Evolutionary conservation across 129 eudicot genomes (phyloP), one percentile per base, ranked within the genome.

Genomic region (Chrysanthemum seticuspe): DNA sequence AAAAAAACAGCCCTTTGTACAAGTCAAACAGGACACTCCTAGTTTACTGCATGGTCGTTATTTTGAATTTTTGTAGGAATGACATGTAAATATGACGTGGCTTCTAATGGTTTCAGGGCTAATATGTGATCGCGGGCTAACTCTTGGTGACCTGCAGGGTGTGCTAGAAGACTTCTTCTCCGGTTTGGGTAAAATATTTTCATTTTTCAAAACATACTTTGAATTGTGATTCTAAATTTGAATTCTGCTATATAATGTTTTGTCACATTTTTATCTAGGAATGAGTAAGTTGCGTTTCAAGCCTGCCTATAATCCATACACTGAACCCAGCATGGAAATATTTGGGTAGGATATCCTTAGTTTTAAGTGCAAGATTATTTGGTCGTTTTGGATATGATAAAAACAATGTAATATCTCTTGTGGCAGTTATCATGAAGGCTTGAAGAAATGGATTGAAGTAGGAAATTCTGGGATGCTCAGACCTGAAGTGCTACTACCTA

Each of bases 311-410:
- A 95, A 95, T 72, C 99, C 99, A 0, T 95, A 95, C 72, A 95
- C 99, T 54, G 99, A 95, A 71, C 99, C 99, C 52, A 95, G 99
- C 87, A 94, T 94, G 99, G 99, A 94, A 71, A 94, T 94, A 63
- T 94, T 94, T 67, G 91, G 99, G 99, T 94, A 72, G 19, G 62
- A 75, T 31, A 16, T 53, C 47, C 16, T 77, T 40, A 47, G 4
- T 71, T 52, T 27, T 68, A 45, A 51, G 36, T 10, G 1, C 1
- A 52, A 62, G 55, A 65, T n/a, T 9, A 2, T 2, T 61, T 36
- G 50, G 45, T 48, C 70, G 36, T 50, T 50, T 50, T 76, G 9
- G 27, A 29, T 27, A 47, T n/a, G 36, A 31, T 31, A 31, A 3
- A 3, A 64, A 4, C 57, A 25, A 55, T 18, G 15, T 60, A 18